Percentiles rank a stretch among this genome's conserved stretches.
These are phyloP conservation scores for Aspergillus sparsus DNA, from an alignment of 495 filamentous ascomycete species.

Conservation along the genomic window DNA sequence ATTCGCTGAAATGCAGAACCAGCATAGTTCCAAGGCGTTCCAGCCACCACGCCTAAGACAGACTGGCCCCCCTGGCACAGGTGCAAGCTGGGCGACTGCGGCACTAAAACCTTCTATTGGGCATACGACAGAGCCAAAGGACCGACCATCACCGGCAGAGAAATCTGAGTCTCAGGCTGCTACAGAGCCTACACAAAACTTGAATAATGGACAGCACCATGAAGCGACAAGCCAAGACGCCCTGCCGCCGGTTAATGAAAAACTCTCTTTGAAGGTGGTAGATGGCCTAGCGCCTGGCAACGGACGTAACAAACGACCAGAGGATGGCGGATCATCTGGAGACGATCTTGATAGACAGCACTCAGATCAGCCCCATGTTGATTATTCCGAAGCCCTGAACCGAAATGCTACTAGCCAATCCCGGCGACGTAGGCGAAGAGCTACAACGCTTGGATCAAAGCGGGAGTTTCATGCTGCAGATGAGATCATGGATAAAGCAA, in stretches of 20 bases:
- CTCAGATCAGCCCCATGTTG: conserved; percentile 40
- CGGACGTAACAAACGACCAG: conserved; percentile 24
- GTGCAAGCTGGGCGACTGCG: conserved; percentile 23
- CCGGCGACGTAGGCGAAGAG: conserved; percentile 64
- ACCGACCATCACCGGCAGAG: conserved; percentile 31
- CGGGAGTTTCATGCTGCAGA: conserved; percentile 70
- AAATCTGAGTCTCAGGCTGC: conserved; percentile 22
- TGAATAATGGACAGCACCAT: conserved; percentile 27
- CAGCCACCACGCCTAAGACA: conserved; percentile 37
- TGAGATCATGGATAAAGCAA: conserved; percentile 68
- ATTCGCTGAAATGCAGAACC: conserved; percentile 71
- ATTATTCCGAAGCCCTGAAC: conserved; percentile 53
- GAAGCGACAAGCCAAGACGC: conserved; percentile 35
- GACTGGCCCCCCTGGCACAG: conserved; percentile 47
- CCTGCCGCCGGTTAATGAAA: conserved; percentile 43
- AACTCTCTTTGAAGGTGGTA: conserved; percentile 37
- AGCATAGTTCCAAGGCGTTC: conserved; percentile 43
- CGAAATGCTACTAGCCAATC: conserved; percentile 44
- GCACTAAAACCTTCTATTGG: conserved; percentile 27
- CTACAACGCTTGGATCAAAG: conserved; percentile 73
- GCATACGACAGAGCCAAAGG: conserved; percentile 25
- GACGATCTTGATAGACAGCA: conserved; percentile 39
- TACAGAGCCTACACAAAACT: conserved; percentile 9
- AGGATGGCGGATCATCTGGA: conserved; percentile 27
- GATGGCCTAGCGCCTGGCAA: conserved; percentile 28